A percentile compares a stretch with the other conserved stretches of the same genome.
Conservation (phyloP, 441 rosid genomes). For the Lepidium campestre region DNA sequence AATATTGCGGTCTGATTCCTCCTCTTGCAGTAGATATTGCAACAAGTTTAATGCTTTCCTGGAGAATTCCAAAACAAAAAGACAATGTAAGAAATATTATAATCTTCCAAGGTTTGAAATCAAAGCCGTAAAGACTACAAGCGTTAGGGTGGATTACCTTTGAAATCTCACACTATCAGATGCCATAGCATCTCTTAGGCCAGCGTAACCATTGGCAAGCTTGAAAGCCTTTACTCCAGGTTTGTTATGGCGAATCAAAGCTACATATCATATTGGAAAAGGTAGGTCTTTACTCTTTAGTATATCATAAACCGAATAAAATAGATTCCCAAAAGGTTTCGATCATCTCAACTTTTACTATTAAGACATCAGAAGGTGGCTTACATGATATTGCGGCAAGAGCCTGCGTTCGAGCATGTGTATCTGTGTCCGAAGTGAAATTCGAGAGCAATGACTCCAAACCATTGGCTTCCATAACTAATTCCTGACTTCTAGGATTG, state of each 20-base stretch:
- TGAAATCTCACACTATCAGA: slow-evolving; percentile 75
- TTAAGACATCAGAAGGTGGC: slow-evolving; percentile 13
- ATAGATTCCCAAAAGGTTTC: background rate
- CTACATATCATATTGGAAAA: slow-evolving; percentile 36
- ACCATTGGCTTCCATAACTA: slow-evolving; percentile 96
- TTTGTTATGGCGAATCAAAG: slow-evolving; percentile 85
- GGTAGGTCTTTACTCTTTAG: background rate
- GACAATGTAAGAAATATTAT: background rate
- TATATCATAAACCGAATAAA: background rate
- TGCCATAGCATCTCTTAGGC: slow-evolving; percentile 71
- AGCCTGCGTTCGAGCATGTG: slow-evolving; percentile 66
- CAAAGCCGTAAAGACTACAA: background rate
- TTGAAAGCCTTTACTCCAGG: slow-evolving; percentile 79
- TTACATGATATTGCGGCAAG: slow-evolving; percentile 93
- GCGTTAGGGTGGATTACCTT: slow-evolving; percentile 42
- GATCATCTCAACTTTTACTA: background rate
- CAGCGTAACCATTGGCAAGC: slow-evolving; percentile 85
- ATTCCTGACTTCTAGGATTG: slow-evolving; percentile 82
- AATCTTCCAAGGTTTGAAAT: background rate
- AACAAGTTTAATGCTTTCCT: slow-evolving; percentile 93
- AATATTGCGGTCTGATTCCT: slow-evolving; percentile 46
- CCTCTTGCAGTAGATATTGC: slow-evolving; percentile 68
- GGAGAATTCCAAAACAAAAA: slow-evolving; percentile 8
- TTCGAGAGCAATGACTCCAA: slow-evolving; percentile 64
- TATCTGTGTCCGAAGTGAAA: slow-evolving; percentile 67